Conservation (phyloP, 768 basidiomycete species). For the Naganishia vishniacii region DNA sequence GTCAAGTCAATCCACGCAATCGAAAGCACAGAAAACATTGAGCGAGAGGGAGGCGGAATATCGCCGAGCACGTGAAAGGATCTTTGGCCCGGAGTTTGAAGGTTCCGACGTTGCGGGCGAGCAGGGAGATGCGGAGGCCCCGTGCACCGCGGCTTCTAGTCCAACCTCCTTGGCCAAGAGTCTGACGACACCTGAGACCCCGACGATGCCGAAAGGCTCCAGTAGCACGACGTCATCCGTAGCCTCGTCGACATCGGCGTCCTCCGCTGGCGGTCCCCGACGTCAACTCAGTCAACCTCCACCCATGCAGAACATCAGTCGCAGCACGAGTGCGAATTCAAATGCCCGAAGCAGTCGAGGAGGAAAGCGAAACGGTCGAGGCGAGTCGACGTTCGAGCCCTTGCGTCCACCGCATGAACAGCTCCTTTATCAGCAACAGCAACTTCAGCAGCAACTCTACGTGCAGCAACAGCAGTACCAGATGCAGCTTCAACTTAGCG, state of each 20-base stretch:
- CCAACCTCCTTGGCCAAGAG: slow-evolving; percentile 7
- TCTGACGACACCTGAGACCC: not conserved
- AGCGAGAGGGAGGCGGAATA: slow-evolving; percentile 30
- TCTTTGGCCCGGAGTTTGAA: slow-evolving; percentile 21
- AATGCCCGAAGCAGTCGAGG: slow-evolving; percentile 15
- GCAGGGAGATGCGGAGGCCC: not conserved
- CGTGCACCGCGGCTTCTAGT: not conserved
- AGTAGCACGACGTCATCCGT: slow-evolving; percentile 5
- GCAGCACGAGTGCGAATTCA: slow-evolving; percentile 14
- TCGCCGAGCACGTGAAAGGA: slow-evolving; percentile 26
- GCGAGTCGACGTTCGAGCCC: slow-evolving; percentile 22
- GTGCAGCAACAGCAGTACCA: slow-evolving; percentile 21
- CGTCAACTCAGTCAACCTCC: not conserved
- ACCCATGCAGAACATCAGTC: not conserved
- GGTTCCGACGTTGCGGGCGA: slow-evolving; percentile 5
- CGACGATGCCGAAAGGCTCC: not conserved
- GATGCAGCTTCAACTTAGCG: slow-evolving; percentile 12
- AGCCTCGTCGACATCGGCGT: slow-evolving; percentile 12
- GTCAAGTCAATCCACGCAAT: slow-evolving; percentile 1
- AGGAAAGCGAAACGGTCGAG: slow-evolving; percentile 8
- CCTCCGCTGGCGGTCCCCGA: slow-evolving; percentile 1
- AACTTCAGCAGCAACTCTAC: slow-evolving; percentile 14
- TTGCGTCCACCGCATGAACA: slow-evolving; percentile 20
- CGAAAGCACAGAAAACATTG: slow-evolving; percentile 20
- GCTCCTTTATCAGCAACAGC: slow-evolving; percentile 14